Evolutionary conservation across 2,329 filamentous ascomycete genomes (phyloP), one percentile per base, ranked within the genome.

Genomic region (Calcarisporium arbuscula): DNA sequence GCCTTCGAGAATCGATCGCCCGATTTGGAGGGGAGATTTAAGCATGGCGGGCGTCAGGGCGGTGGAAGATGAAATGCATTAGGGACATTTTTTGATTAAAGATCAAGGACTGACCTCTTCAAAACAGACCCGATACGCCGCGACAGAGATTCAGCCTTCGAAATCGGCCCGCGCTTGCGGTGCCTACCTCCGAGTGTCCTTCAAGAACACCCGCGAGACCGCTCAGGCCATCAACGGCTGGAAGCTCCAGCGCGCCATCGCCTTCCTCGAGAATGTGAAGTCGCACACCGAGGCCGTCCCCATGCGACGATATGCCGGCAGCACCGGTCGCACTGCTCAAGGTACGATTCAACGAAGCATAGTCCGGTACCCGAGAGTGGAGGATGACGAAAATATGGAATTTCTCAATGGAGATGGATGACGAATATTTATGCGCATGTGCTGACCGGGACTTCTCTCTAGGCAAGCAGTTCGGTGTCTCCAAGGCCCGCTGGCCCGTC

Each of bases 181-280:
- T 71, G 88, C 89, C 67, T 98, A 96, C 80, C 85, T 98, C 60
- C 88, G 92, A 67, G 90, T 96, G 58, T 94, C 86, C 58, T 98
- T 95, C 86, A 98, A 98, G 84, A 98, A 98, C 83, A 98, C 92
- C 67, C 88, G 92, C 64, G 94, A 98, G 79, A 95, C 90, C 54
- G 92, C 94, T 51, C 92, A 96, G 78, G 89, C 89, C 61, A 95
- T 98, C 81, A 96, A 92, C 74, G 90, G 90, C 72, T 95, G 88
- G 88, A 95, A 95, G 78, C 67, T 96, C 63, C 77, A 87, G 72
- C 89, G 92, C 64, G 92, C 92, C 60, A 73, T 95, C 56, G 81
- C 82, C 65, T 98, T 94, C 82, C 86, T 98, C 64, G 86, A 95
- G 77, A 96, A 98, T 70, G 92, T 98, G 60, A 80, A 86, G 72